Percentiles rank a stretch among this genome's conserved stretches.
phyloP scores from a whole-genome alignment of 2,329 filamentous ascomycete species.

The Fusarium gaditjirri region DNA sequence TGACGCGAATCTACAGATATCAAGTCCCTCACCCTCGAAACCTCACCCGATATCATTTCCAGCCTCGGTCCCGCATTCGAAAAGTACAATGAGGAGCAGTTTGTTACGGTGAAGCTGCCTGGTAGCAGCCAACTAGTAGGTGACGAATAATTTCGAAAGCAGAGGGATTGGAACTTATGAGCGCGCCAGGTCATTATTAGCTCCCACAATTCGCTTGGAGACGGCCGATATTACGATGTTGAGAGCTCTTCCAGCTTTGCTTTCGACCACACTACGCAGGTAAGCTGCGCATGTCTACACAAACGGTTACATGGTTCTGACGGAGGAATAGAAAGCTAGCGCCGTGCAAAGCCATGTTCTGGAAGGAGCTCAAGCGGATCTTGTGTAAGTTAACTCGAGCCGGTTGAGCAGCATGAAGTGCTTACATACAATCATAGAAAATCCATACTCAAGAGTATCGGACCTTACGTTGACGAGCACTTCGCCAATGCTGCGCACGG shows the following conservation, averaged over 20 bases:
- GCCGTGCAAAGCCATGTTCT: conserved; percentile 80
- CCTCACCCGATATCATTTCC: conserved; percentile 72
- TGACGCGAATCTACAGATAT: conserved; percentile 72
- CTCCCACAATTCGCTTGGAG: conserved; percentile 83
- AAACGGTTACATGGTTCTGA: conserved; percentile 22
- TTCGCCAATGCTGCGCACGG: conserved; percentile 85
- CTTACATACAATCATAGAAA: conserved; percentile 65
- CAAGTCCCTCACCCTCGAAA: conserved; percentile 81
- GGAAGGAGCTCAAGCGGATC: conserved; percentile 79
- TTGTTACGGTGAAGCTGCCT: conserved; percentile 88
- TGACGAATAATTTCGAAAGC: not conserved
- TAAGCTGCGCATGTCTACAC: conserved; percentile 46
- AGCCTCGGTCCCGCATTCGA: conserved; percentile 86
- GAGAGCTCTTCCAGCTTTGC: conserved; percentile 88
- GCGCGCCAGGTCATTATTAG: conserved; percentile 78
- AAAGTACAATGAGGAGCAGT: conserved; percentile 97
- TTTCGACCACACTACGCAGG: conserved; percentile 86
- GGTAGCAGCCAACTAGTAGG: conserved; percentile 74
- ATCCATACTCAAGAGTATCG: conserved; percentile 82
- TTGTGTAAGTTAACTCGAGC: conserved; percentile 71
- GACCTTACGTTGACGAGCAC: conserved; percentile 84
- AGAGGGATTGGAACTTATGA: conserved; percentile 18
- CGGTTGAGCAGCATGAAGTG: not conserved
- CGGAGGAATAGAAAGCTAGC: conserved; percentile 75
- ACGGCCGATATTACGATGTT: conserved; percentile 88